These are phyloP conservation scores for Penicillium sp. DNA, from an alignment of 2,329 filamentous ascomycete species.

Conservation along the genomic window DNA sequence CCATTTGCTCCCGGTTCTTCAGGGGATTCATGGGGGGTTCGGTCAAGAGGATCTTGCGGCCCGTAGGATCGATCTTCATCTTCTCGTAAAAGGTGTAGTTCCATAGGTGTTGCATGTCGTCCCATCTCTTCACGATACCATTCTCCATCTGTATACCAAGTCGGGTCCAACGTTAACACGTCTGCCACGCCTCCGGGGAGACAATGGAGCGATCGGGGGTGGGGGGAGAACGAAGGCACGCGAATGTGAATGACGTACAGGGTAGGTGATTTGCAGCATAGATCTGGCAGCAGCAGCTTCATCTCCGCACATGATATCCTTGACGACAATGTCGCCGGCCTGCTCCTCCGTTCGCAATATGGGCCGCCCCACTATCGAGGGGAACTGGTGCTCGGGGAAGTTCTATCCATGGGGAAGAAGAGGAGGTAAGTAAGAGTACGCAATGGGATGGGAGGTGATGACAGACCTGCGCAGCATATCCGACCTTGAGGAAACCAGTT, in stretches of 20 bases:
- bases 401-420: constrained; percentile 53
- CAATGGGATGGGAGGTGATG: too few relatives aligned
- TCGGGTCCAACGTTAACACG: too few relatives aligned
- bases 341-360: constrained; percentile 94
- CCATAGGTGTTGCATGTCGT: constrained; percentile 99
- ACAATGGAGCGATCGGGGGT: too few relatives aligned
- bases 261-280: constrained; percentile 97
- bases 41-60: constrained; percentile 92
- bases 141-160: constrained; percentile 93
- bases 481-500: constrained; percentile 98
- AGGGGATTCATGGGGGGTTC: constrained; percentile 97
- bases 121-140: constrained; percentile 98
- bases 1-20: constrained; percentile 95
- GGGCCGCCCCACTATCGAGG: constrained; percentile 92
- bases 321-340: constrained; percentile 64
- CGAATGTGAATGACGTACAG: constrained; percentile 47
- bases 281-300: constrained; percentile 90
- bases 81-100: constrained; percentile 98
- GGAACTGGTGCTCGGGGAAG: constrained; percentile 97
- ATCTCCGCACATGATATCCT: constrained; percentile 99
- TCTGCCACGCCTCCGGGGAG: too few relatives aligned
- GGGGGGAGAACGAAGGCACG: constrained; percentile 11
- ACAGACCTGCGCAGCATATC: constrained; percentile 79
- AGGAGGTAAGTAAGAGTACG: not conserved
- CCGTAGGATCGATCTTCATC: constrained; percentile 80